These are phyloP conservation scores for Debaryomyces coudertii DNA, from an alignment of 1,139 yeast genomes.

Conservation along the genomic window DNA sequence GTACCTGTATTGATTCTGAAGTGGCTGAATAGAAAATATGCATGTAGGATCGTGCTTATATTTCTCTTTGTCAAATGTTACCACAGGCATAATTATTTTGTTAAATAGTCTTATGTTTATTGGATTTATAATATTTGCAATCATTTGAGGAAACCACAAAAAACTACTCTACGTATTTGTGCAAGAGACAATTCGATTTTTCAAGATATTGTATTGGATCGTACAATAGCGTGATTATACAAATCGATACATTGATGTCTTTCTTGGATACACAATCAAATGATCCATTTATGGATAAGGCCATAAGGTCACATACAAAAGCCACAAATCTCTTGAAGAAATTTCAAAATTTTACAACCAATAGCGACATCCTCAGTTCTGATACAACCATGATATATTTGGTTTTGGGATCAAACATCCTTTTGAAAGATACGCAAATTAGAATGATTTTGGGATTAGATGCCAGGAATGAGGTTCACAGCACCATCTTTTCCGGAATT, in stretches of 20 bases:
- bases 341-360: conserved; percentile 3
- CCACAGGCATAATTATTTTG: neutral
- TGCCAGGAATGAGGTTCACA: conserved; percentile 12
- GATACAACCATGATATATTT: conserved; percentile 22
- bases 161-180: neutral
- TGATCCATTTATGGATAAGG: conserved; percentile 8
- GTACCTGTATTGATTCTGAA: conserved; percentile 2
- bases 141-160: conserved; percentile 4
- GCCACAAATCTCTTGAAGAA: neutral
- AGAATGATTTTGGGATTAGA: conserved; percentile 19
- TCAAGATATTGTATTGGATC: too few species aligned
- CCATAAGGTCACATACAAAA: neutral
- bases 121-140: conserved; percentile 1
- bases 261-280: neutral
- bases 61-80: neutral
- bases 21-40: neutral
- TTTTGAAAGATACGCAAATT: conserved; percentile 19
- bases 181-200: neutral
- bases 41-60: neutral
- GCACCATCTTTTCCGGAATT: conserved; percentile 15
- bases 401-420: conserved; percentile 18
- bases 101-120: neutral
- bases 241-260: neutral
- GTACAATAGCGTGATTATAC: neutral
- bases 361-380: conserved; percentile 6